These are phyloP conservation scores for Rubus parviflorus DNA, from an alignment of 306 rosid genomes.

Conservation along the genomic window DNA sequence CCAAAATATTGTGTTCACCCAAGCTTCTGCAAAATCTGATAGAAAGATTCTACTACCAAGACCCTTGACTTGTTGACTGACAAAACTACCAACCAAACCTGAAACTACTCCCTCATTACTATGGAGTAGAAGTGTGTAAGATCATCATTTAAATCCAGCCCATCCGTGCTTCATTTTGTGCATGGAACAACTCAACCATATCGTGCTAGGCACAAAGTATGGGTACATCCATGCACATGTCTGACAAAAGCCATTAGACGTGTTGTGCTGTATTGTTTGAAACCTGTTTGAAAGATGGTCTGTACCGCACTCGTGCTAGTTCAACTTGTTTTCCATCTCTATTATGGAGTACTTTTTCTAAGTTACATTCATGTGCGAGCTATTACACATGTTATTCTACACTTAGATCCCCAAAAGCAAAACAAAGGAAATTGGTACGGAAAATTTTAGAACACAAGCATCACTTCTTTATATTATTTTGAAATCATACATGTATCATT, in stretches of 20 bases:
- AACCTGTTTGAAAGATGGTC: neutral
- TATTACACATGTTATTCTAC: neutral
- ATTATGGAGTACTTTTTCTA: neutral
- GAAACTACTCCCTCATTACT: neutral
- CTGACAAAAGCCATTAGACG: neutral
- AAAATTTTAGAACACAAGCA: neutral
- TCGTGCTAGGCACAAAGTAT: neutral
- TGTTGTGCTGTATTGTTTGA: neutral
- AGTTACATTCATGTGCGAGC: neutral
- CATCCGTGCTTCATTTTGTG: neutral
- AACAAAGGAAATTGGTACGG: neutral
- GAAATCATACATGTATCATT: neutral
- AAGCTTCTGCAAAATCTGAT: neutral
- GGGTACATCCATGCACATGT: neutral
- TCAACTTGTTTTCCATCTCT: neutral
- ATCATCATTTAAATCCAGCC: neutral
- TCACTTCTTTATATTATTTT: neutral
- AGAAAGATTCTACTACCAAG: neutral
- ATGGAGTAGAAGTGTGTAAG: conserved; percentile 1
- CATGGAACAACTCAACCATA: neutral
- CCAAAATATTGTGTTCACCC: neutral
- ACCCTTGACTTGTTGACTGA: neutral
- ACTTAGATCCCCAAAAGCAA: neutral
- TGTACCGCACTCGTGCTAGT: neutral
- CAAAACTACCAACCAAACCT: neutral